phyloP scores from a whole-genome alignment of 2,329 filamentous ascomycete genomes.

The Fusarium ambrosium region DNA sequence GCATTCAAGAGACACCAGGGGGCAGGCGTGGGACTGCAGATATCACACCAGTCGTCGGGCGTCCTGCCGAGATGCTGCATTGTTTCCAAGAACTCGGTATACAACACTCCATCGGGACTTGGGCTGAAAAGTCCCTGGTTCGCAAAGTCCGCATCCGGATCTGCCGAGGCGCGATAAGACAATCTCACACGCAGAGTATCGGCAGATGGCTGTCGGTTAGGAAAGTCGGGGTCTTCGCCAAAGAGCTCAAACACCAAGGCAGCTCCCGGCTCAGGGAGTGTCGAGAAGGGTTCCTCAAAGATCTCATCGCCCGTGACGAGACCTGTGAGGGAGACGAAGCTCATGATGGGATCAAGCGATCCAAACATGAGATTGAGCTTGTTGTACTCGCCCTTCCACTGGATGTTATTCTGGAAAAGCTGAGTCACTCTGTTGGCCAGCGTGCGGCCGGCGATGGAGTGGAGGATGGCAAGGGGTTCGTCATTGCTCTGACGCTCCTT shows the following conservation, averaged over 20 bases:
- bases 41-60: slow-evolving; percentile 58
- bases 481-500: slow-evolving; percentile 62
- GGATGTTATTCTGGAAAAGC: slow-evolving; percentile 59
- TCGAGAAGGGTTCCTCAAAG: slow-evolving; percentile 54
- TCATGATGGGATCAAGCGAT: slow-evolving; percentile 66
- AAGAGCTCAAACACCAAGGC: slow-evolving; percentile 80
- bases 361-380: slow-evolving; percentile 69
- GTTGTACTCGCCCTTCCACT: slow-evolving; percentile 52
- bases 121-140: slow-evolving; percentile 58
- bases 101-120: slow-evolving; percentile 54
- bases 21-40: slow-evolving; percentile 53
- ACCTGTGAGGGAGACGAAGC: slow-evolving; percentile 65
- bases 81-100: slow-evolving; percentile 53
- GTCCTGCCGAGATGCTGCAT: slow-evolving; percentile 55
- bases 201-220: slow-evolving; percentile 44
- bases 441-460: slow-evolving; percentile 67
- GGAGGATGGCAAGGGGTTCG: slow-evolving; percentile 53
- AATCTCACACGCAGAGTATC: slow-evolving; percentile 68
- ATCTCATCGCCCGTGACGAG: slow-evolving; percentile 65
- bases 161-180: slow-evolving; percentile 65
- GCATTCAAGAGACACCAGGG: slow-evolving; percentile 54
- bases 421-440: slow-evolving; percentile 61
- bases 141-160: slow-evolving; percentile 50
- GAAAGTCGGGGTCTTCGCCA: slow-evolving; percentile 43
- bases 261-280: slow-evolving; percentile 76